Base-by-base conservation (phyloP, 2,329 filamentous ascomycete genomes). In the Botryosphaeria dothidea region DNA sequence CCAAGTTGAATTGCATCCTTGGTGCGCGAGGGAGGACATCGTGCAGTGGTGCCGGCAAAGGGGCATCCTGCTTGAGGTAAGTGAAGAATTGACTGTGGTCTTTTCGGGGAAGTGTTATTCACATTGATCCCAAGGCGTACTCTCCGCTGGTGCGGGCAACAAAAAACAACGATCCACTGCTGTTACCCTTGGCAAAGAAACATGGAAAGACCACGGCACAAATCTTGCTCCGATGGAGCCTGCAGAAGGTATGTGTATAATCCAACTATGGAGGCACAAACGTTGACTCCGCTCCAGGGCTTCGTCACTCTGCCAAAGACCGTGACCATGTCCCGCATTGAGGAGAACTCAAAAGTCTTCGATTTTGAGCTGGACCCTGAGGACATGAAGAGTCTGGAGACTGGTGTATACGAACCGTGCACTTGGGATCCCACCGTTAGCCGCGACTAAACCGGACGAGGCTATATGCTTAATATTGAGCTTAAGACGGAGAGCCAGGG, bases 1-100 rank as follows among this genome's bases (percentile, higher is more conserved):
- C 45, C 93, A 97, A 78, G 68, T 78, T 78, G 93, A 97, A 79
- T 80, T 97, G 11, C 93, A 97, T 77, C 93, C 93, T 0, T 97
- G 92, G 93, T 86, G 93, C 46, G 84, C 88, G 8, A 84, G 93
- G n/a, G 80, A 83, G 23, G 92, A 97, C 72, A 92, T 97, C 67
- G 88, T 89, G 8, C 81, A 86, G 52, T 97, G 93, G 92, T 91
- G 90, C 70, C 77, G 83, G 68, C 82, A 88, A 75, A 76, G 81
- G 62, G 77, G 74, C 34, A 75, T 84, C 1, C 62, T 84, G 4
- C 69, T 83, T 23, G 79, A 84, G 70, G 73, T 72, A 66, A 63
- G 64, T 38, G 19, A 11, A 17, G 23, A 38, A 19, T 29, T 13
- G 52, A 31, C 17, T 21, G 21, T 43, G 11, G 25, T 25, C 5